phyloP scores from a whole-genome alignment of 257 asterid genomes.

The Solanum paucissectum region DNA sequence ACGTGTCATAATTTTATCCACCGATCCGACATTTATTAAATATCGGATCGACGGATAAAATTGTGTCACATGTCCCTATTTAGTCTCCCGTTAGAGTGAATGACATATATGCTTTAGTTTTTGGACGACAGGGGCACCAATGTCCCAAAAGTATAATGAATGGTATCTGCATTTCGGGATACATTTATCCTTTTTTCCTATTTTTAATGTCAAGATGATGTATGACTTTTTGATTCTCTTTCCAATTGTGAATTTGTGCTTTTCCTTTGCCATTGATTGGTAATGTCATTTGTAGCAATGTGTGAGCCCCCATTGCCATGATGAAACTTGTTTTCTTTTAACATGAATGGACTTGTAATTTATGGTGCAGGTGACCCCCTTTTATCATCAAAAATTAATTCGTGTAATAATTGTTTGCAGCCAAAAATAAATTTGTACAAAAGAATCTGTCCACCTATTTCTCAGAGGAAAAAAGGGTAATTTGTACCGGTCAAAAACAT shows the following conservation, averaged over 20 bases:
- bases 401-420: background rate
- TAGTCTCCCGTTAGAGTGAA: too few species aligned
- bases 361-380: background rate
- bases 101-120: too few species aligned
- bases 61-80: too few species aligned
- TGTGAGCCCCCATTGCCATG: background rate
- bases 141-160: too few species aligned
- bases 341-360: background rate
- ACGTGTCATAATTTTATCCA: too few species aligned
- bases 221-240: too few species aligned
- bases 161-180: too few species aligned
- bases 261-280: background rate
- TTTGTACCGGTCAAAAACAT: too few species aligned
- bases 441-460: background rate
- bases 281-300: background rate
- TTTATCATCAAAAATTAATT: background rate
- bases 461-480: background rate
- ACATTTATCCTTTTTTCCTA: too few species aligned
- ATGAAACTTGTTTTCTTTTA: background rate
- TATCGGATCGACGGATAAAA: too few species aligned
- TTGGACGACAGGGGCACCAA: too few species aligned
- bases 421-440: background rate
- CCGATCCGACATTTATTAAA: too few species aligned
- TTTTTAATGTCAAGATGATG: background rate
- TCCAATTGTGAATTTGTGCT: background rate